A percentile compares a stretch with the other conserved stretches of the same genome.
Conservation (phyloP, 2,329 filamentous ascomycete species). For the Fonsecaea nubica region DNA sequence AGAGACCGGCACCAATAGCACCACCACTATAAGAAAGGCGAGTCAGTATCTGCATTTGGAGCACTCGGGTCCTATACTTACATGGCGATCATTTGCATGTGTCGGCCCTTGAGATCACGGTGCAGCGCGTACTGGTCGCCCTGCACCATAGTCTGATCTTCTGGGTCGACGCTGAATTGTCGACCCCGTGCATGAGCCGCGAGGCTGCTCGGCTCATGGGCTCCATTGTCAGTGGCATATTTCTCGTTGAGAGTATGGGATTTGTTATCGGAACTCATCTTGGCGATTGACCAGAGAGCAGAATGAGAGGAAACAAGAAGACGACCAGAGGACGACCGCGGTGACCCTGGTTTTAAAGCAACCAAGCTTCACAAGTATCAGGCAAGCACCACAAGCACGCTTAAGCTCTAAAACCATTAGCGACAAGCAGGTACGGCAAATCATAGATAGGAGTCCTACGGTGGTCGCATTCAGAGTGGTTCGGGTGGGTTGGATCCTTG, state of each 20-base stretch:
- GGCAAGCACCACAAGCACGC: conserved; percentile 25
- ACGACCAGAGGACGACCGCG: conserved; percentile 22
- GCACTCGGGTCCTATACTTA: conserved; percentile 45
- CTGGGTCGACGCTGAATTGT: conserved; percentile 39
- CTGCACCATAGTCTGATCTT: conserved; percentile 29
- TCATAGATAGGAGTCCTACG: conserved; percentile 22
- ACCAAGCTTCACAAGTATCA: conserved; percentile 28
- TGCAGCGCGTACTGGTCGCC: conserved; percentile 35
- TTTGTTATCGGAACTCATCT: conserved; percentile 34
- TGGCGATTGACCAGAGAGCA: conserved; percentile 25
- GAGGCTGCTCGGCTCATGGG: conserved; percentile 6
- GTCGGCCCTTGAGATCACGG: conserved; percentile 34
- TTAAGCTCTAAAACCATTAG: conserved; percentile 22
- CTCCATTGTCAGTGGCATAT: conserved; percentile 17
- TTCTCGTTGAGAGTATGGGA: conserved; percentile 29
- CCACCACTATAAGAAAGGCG: conserved; percentile 30
- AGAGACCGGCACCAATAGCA: conserved; percentile 51
- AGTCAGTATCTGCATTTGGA: conserved; percentile 22
- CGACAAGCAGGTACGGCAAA: conserved; percentile 18
- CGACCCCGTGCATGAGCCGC: conserved; percentile 32
- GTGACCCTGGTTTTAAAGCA: conserved; percentile 30
- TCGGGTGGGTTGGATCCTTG: conserved; percentile 21
- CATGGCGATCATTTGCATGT: conserved; percentile 45
- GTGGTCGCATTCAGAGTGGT: conserved; percentile 20
- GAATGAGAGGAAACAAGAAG: conserved; percentile 18